phyloP scores from a whole-genome alignment of 495 filamentous ascomycete genomes.

The Penicillium arizonense region DNA sequence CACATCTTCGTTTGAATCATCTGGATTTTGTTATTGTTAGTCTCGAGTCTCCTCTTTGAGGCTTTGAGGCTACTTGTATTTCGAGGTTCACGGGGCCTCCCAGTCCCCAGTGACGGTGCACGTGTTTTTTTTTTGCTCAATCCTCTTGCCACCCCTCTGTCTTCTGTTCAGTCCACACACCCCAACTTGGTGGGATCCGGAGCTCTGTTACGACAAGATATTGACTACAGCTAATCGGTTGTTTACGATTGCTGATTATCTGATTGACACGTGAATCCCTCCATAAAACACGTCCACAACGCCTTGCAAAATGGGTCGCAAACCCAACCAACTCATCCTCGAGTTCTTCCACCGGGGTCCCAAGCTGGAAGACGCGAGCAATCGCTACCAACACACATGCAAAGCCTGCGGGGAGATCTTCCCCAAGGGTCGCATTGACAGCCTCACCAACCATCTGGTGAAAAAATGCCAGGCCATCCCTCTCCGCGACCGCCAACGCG shows the following conservation, averaged over 20 bases:
- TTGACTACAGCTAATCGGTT: neutral
- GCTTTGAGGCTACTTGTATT: neutral
- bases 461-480: conserved; percentile 78
- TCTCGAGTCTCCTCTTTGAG: conserved; percentile 1
- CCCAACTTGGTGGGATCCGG: neutral
- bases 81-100: neutral
- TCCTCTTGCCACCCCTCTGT: neutral
- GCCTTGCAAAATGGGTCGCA: conserved; percentile 63
- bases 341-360: conserved; percentile 80
- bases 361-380: conserved; percentile 80
- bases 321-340: conserved; percentile 77
- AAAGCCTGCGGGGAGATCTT: conserved; percentile 82
- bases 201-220: neutral
- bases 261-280: neutral
- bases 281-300: conserved; percentile 4
- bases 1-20: conserved; percentile 12
- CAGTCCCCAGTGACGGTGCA: conserved; percentile 4
- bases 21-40: neutral
- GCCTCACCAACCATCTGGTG: conserved; percentile 69
- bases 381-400: conserved; percentile 85
- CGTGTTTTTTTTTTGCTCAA: conserved; percentile 7
- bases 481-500: conserved; percentile 63
- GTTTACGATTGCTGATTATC: neutral
- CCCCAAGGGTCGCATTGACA: conserved; percentile 81
- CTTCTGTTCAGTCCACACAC: neutral